Evolutionary conservation across 345 rosid species (phyloP).

Genomic region (Passiflora organensis): DNA sequence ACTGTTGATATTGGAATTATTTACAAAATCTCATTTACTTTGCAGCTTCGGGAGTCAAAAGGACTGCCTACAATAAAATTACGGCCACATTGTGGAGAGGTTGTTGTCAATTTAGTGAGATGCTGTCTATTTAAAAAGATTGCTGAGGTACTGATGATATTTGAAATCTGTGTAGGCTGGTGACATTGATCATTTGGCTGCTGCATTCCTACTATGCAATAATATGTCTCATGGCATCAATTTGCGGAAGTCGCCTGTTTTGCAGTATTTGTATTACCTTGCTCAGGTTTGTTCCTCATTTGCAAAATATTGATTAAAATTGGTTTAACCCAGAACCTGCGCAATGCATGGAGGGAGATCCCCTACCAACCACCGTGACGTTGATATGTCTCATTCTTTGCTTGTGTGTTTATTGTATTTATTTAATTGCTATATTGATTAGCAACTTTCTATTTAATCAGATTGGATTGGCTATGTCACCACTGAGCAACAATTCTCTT

Average conservation of each 20-base stretch:
- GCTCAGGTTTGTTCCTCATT: constrained; percentile 38
- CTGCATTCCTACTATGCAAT: constrained; percentile 44
- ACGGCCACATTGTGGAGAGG: constrained; percentile 63
- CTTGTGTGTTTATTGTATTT: not conserved
- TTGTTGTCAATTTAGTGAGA: constrained; percentile 7
- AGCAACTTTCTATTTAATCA: constrained; percentile 3
- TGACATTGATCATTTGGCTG: constrained; percentile 53
- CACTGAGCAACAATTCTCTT: constrained; percentile 55
- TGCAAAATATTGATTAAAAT: constrained; percentile 1
- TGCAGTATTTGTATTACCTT: constrained; percentile 51
- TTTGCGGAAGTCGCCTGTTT: constrained; percentile 48
- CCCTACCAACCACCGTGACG: no score
- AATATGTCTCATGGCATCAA: constrained; percentile 53
- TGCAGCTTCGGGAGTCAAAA: constrained; percentile 56
- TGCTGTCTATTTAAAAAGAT: not conserved
- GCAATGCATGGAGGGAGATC: no score
- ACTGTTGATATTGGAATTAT: constrained; percentile 2
- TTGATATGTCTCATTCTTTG: no score
- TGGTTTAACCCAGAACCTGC: not conserved
- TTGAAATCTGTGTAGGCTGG: constrained; percentile 39
- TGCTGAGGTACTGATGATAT: constrained; percentile 13
- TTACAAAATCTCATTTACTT: constrained; percentile 2
- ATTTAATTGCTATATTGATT: not conserved
- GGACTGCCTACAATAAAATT: constrained; percentile 52
- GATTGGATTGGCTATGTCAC: constrained; percentile 53